These are phyloP conservation scores for Geranium rotundifolium DNA, from an alignment of 345 rosid species.

Conservation along the genomic window DNA sequence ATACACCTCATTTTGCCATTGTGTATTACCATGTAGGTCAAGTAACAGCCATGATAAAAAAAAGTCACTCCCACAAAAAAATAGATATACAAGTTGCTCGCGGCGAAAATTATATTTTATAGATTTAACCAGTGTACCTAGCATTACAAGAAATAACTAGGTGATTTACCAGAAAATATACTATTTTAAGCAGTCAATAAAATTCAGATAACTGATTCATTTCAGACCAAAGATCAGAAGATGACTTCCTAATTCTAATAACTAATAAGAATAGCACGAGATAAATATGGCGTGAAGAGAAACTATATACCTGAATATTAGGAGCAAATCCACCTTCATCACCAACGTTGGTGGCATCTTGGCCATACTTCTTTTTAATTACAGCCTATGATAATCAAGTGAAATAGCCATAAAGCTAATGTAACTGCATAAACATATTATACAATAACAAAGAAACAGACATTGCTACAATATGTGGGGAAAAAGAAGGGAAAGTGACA, in stretches of 20 bases:
- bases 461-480: background rate
- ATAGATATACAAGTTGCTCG: too few relatives aligned
- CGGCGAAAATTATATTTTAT: too few relatives aligned
- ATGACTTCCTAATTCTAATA: background rate
- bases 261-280: too few relatives aligned
- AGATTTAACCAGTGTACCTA: background rate
- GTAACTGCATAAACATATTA: background rate
- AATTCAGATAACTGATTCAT: background rate
- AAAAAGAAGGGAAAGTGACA: background rate
- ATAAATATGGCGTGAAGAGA: background rate
- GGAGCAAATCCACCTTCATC: slow-evolving; percentile 66
- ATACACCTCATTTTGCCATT: too few relatives aligned
- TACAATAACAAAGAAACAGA: background rate
- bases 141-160: background rate
- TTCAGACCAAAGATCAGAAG: background rate
- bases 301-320: slow-evolving; percentile 34
- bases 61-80: background rate
- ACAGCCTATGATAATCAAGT: slow-evolving; percentile 23
- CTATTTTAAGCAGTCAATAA: too few relatives aligned
- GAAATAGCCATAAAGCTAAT: background rate
- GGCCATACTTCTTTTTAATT: slow-evolving; percentile 56
- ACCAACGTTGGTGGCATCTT: slow-evolving; percentile 59
- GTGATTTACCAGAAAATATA: background rate
- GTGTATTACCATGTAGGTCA: background rate
- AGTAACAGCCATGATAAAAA: background rate